phyloP scores from a whole-genome alignment of 805 yeast species.

The Debaryomyces hansenii region DNA sequence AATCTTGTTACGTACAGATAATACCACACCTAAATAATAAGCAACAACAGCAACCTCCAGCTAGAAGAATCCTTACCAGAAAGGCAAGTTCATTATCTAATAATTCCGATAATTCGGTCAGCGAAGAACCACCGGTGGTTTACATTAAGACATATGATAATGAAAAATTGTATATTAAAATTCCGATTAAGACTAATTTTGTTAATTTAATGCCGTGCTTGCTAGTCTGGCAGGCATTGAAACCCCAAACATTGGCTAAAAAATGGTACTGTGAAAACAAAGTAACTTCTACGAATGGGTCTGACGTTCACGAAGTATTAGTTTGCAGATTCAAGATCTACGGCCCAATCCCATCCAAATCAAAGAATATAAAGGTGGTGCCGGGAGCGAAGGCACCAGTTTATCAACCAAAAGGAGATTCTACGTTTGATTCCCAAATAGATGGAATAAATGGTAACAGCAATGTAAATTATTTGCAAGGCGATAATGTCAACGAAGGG shows the following conservation, averaged over 20 bases:
- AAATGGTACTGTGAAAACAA: constrained; percentile 50
- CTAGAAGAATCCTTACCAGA: constrained; percentile 3
- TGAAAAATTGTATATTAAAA: constrained; percentile 35
- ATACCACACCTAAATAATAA: constrained; percentile 21
- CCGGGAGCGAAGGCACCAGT: constrained; percentile 39
- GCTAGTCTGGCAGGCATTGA: constrained; percentile 58
- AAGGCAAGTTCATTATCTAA: constrained; percentile 6
- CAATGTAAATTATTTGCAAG: constrained; percentile 6
- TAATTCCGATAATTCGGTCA: background rate
- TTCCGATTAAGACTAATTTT: constrained; percentile 39
- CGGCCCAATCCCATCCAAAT: constrained; percentile 56
- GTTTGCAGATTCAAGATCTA: constrained; percentile 66
- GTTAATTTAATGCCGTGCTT: constrained; percentile 45
- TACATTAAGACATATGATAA: constrained; percentile 42
- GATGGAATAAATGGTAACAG: background rate
- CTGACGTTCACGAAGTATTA: constrained; percentile 39
- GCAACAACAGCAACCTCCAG: constrained; percentile 3
- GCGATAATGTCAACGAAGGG: constrained; percentile 41
- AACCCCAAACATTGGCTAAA: constrained; percentile 52
- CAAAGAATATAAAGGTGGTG: constrained; percentile 37
- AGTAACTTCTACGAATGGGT: constrained; percentile 18
- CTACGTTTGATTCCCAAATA: constrained; percentile 2
- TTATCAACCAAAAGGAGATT: constrained; percentile 16
- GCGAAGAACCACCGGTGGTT: constrained; percentile 34
- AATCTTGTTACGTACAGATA: constrained; percentile 41